These are phyloP conservation scores for Pezizomycotina sp. DNA, from an alignment of 2,329 filamentous ascomycete species.

Conservation along the genomic window DNA sequence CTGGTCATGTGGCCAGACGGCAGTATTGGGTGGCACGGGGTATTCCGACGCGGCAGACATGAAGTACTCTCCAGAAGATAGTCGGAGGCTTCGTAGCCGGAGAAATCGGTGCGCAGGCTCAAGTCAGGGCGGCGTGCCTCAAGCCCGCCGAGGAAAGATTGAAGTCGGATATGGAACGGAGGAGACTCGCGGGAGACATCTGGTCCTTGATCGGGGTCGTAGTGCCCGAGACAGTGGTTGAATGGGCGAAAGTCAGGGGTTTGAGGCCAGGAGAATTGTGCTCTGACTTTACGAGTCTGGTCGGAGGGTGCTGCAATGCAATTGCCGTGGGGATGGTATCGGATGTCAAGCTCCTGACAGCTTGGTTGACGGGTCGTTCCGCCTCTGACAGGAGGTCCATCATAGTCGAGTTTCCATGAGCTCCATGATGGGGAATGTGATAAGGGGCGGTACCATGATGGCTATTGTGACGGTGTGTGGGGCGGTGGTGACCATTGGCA, in stretches of 20 bases:
- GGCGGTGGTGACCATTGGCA: constrained; percentile 48
- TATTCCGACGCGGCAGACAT: constrained; percentile 30
- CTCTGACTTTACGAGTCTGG: constrained; percentile 43
- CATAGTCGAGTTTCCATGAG: constrained; percentile 43
- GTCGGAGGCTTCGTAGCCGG: constrained; percentile 22
- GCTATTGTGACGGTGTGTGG: constrained; percentile 43
- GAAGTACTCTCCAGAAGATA: constrained; percentile 24
- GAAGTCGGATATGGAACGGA: constrained; percentile 31
- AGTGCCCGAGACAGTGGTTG: constrained; percentile 37
- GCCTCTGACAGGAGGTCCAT: no score
- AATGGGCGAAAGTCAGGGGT: constrained; percentile 40
- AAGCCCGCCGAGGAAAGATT: constrained; percentile 40
- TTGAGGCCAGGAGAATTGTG: constrained; percentile 42
- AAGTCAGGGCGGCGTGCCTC: constrained; percentile 38
- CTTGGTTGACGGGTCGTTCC: no score
- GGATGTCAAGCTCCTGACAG: no score
- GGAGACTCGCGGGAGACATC: constrained; percentile 45
- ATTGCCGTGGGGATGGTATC: constrained; percentile 30
- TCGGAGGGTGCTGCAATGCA: constrained; percentile 30
- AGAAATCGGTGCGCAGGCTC: constrained; percentile 27
- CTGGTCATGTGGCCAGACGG: constrained; percentile 38
- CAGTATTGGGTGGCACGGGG: constrained; percentile 39
- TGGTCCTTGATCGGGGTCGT: constrained; percentile 36
- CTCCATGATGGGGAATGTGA: constrained; percentile 39
- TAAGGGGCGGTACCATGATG: constrained; percentile 48